These are phyloP conservation scores for thale cress (Arabidopsis thaliana) DNA, from an alignment of 345 rosid genomes.

Conservation along the genomic window DNA sequence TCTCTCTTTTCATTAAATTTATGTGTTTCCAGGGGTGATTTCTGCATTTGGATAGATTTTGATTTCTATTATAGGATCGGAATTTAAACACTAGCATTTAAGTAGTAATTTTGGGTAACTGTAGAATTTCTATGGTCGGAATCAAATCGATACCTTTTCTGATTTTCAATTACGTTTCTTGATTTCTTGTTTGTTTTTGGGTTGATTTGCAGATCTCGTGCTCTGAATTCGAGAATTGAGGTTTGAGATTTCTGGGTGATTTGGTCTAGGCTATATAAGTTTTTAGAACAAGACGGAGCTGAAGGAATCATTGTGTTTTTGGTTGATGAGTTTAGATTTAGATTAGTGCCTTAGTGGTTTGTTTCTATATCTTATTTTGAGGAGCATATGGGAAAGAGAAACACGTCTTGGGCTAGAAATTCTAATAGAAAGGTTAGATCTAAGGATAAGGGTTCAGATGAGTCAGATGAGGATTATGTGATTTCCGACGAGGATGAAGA, in stretches of 20 bases:
- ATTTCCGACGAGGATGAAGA: constrained; percentile 71
- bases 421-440: constrained; percentile 57
- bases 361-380: constrained; percentile 27
- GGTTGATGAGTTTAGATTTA: constrained; percentile 43
- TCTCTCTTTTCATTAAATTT: background rate
- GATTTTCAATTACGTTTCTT: constrained; percentile 22
- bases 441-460: constrained; percentile 73
- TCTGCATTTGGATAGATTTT: constrained; percentile 26
- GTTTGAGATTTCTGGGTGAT: constrained; percentile 45
- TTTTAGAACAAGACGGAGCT: background rate
- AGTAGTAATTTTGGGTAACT: constrained; percentile 39
- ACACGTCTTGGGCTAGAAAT: constrained; percentile 59
- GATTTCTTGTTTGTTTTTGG: constrained; percentile 44
- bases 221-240: constrained; percentile 36
- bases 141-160: constrained; percentile 36
- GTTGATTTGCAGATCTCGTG: constrained; percentile 38
- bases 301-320: constrained; percentile 39
- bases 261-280: constrained; percentile 49
- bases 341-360: constrained; percentile 38
- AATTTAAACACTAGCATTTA: constrained; percentile 15
- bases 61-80: constrained; percentile 6
- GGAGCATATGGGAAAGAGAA: constrained; percentile 81
- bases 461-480: constrained; percentile 97
- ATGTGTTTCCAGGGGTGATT: background rate
- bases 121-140: constrained; percentile 34